phyloP scores from a whole-genome alignment of 306 rosid species.

The Vigna hirtella region DNA sequence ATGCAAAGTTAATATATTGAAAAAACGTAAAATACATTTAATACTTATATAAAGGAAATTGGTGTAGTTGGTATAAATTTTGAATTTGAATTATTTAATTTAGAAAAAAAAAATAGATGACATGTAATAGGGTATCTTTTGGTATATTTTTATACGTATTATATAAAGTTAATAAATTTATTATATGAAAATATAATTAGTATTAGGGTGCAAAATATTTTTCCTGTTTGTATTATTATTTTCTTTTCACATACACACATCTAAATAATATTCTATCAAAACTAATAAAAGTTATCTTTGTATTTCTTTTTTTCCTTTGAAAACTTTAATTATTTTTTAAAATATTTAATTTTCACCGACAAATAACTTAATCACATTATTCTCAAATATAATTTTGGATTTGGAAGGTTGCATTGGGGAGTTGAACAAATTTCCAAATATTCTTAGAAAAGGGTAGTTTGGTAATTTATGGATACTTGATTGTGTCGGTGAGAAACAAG shows the following conservation, averaged over 20 bases:
- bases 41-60: not conserved
- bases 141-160: not conserved
- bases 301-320: not conserved
- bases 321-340: not conserved
- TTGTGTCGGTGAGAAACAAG: conserved; percentile 37
- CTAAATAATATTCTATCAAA: not conserved
- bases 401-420: not conserved
- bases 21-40: not conserved
- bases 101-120: not conserved
- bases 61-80: not conserved
- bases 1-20: not conserved
- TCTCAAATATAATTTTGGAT: not conserved
- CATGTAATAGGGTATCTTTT: not conserved
- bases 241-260: not conserved
- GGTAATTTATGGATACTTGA: not conserved
- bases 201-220: not conserved
- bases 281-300: not conserved
- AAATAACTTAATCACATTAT: not conserved
- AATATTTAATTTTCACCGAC: not conserved
- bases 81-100: not conserved
- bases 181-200: no score
- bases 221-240: not conserved
- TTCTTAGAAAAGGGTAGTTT: conserved; percentile 1
- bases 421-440: not conserved
- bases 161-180: not conserved